Conservation (phyloP, 306 rosid species). For the Parietaria judaica region DNA sequence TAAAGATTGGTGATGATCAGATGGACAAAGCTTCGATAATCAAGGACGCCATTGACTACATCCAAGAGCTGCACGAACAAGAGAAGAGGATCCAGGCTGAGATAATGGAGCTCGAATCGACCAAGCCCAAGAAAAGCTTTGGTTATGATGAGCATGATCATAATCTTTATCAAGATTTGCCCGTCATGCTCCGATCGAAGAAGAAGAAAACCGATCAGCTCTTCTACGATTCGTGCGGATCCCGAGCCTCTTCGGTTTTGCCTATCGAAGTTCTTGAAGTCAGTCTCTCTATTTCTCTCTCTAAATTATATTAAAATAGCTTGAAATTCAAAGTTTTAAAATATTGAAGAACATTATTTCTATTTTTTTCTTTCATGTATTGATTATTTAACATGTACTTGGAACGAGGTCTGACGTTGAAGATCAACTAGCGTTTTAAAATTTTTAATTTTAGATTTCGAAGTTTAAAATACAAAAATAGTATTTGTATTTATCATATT, state of each 20-base stretch:
- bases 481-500: no score
- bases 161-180: slow-evolving; percentile 44
- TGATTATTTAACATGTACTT: no score
- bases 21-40: slow-evolving; percentile 98
- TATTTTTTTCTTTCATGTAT: no score
- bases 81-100: slow-evolving; percentile 64
- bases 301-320: slow-evolving; percentile 8
- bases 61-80: slow-evolving; percentile 67
- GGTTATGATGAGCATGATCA: slow-evolving; percentile 6
- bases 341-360: no score
- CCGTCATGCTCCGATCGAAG: slow-evolving; percentile 58
- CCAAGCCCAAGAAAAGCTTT: slow-evolving; percentile 25
- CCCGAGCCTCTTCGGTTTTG: slow-evolving; percentile 31
- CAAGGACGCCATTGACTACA: slow-evolving; percentile 84
- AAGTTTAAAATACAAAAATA: no score
- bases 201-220: slow-evolving; percentile 54
- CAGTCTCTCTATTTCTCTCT: slow-evolving; percentile 2
- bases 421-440: no score
- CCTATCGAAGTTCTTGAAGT: slow-evolving; percentile 75
- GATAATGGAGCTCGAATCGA: slow-evolving; percentile 70
- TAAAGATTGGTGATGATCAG: slow-evolving; percentile 20
- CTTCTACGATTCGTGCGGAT: slow-evolving; percentile 27
- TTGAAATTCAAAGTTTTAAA: no score
- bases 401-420: no score
- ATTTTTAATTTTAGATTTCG: no score